Conservation (phyloP, 2,329 filamentous ascomycete genomes). For the Sporothrix sp. region DNA sequence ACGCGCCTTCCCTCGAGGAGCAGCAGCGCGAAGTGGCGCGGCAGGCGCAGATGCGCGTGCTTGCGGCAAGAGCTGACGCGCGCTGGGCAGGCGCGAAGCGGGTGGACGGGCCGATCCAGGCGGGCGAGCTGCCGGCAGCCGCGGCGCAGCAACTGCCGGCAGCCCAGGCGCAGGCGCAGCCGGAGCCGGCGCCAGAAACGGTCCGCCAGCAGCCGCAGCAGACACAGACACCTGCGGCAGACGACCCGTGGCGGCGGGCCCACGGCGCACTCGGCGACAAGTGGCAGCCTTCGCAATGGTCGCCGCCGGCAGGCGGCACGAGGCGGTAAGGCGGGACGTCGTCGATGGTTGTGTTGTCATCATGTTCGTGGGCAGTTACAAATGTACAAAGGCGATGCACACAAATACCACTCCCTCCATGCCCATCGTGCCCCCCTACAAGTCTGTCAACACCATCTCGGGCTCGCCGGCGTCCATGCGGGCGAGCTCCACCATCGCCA, state of each 20-base stretch:
- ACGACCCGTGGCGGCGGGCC: conserved; percentile 50
- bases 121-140: conserved; percentile 7
- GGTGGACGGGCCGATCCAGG: conserved; percentile 6
- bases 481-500: conserved; percentile 30
- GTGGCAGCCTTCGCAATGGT: conserved; percentile 61
- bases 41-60: conserved; percentile 41
- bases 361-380: too few relatives aligned
- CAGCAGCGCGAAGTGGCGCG: conserved; percentile 44
- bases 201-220: conserved; percentile 2
- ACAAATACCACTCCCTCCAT: not conserved
- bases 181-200: not conserved
- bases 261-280: conserved; percentile 48
- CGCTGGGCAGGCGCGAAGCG: conserved; percentile 49
- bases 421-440: not conserved
- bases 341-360: too few relatives aligned
- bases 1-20: conserved; percentile 47
- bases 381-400: too few relatives aligned
- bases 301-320: conserved; percentile 21
- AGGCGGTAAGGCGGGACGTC: conserved; percentile 24
- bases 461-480: conserved; percentile 18
- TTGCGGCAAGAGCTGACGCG: conserved; percentile 53
- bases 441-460: not conserved
- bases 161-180: not conserved
- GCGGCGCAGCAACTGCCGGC: not conserved
- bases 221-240: not conserved